Base-by-base conservation (phyloP, 805 yeast genomes). In the Jamesozyma jinghongensis region DNA sequence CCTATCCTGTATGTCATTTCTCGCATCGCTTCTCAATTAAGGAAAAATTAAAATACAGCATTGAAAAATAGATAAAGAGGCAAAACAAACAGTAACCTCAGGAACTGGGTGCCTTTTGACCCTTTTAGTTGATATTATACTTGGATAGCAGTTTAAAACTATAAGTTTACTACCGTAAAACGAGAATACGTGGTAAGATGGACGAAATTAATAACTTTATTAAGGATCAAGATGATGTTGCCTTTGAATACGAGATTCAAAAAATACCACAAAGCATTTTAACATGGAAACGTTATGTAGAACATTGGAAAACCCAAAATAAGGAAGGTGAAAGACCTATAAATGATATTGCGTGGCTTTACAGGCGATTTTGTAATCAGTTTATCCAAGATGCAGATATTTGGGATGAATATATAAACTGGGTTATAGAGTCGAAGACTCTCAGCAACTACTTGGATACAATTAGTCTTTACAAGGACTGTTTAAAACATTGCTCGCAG, bases 211-310 rank as follows among this genome's bases (percentile, higher is more conserved):
- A 18, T 17, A 32, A 30, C 12, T 45, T 33, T 41, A 35, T 52
- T 16, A 38, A 19, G 19, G 49, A 48, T 45, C 56, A 56, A 28
- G 56, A 51, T 12, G 74, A 70, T 44, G 38, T 67, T n/a, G 64
- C 73, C 4, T 71, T 59, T 47, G 79, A 74, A 52, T 61, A 62
- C 41, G 74, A 70, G 41, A 48, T 74, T 11, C 59, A 63, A 28
- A 54, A 57, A 34, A 49, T 59, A n/a, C 68, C 70, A 14, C 40
- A 56, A 13, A 47, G 49, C 34, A 38, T 61, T n/a, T 53, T 59
- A 3, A 40, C 53, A 1, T 79, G 84, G 84, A 42, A 62, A 33
- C 54, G 62, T 2, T 78, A 76, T 51, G 51, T 68, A 34, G 51
- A 60, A 3, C 53, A 51, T 43, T 70, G 70, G 54, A 46, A 45